phyloP scores from a whole-genome alignment of 768 basidiomycete species.

The Panaeolus papilionaceus region DNA sequence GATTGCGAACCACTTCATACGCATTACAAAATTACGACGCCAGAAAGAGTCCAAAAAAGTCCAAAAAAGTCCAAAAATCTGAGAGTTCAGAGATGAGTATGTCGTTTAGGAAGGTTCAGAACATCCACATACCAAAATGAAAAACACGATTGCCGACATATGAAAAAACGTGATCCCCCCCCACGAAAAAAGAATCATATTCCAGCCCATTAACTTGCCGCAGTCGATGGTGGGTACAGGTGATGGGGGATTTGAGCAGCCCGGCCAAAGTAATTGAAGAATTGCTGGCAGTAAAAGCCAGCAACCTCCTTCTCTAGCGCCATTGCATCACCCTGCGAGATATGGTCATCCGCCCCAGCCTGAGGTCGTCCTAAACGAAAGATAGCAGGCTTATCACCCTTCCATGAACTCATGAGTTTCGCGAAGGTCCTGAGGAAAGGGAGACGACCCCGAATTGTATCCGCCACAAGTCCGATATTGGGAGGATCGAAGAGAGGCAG shows the following conservation, averaged over 20 bases:
- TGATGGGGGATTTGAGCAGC: conserved; percentile 20
- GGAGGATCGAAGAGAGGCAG: neutral
- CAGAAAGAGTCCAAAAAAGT: neutral
- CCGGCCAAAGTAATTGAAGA: conserved; percentile 21
- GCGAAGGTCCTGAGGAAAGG: neutral
- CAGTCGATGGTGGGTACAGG: neutral
- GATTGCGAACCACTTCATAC: no score
- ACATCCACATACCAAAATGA: no score
- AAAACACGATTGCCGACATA: no score
- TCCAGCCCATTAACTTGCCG: neutral
- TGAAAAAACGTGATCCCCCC: no score
- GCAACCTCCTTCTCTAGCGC: conserved; percentile 14
- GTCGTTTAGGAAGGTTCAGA: no score
- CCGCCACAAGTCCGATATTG: conserved; percentile 12
- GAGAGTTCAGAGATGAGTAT: no score
- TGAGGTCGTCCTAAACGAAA: neutral
- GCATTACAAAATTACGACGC: no score
- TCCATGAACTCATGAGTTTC: no score
- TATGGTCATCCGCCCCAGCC: neutral
- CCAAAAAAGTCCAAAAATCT: no score
- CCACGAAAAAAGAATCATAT: neutral
- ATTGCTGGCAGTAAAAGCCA: conserved; percentile 19
- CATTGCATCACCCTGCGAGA: neutral
- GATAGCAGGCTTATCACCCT: conserved; percentile 6
- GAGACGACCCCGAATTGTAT: neutral